A percentile compares a stretch with the other conserved stretches of the same genome.
phyloP scores from a whole-genome alignment of 2,329 filamentous ascomycete genomes.

The Metarhizium album region DNA sequence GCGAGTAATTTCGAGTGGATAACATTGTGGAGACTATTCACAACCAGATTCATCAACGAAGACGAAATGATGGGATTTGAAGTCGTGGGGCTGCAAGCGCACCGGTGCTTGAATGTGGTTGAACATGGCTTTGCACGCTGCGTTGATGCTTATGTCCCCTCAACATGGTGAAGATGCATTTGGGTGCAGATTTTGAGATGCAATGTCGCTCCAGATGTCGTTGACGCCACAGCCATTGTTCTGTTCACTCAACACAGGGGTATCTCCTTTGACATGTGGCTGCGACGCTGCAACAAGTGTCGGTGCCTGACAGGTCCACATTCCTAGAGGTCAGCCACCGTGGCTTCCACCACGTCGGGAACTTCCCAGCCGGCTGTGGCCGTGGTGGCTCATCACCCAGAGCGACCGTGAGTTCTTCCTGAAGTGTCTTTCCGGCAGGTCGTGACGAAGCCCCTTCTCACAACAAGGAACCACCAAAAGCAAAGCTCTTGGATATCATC shows the following conservation, averaged over 20 bases:
- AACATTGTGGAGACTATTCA: too few relatives aligned
- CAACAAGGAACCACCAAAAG: neutral
- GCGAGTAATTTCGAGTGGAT: too few relatives aligned
- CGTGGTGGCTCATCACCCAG: neutral
- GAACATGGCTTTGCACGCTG: neutral
- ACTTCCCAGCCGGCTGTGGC: neutral
- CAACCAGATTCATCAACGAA: too few relatives aligned
- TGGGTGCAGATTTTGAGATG: neutral
- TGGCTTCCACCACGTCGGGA: neutral
- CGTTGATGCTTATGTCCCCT: neutral
- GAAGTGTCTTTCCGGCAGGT: neutral
- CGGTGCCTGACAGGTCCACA: neutral
- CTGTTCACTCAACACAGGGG: neutral
- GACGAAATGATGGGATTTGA: too few relatives aligned
- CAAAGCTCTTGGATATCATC: constrained; percentile 2
- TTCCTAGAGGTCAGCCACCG: neutral
- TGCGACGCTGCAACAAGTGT: neutral
- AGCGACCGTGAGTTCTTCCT: neutral
- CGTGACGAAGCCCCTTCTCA: neutral
- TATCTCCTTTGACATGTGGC: neutral
- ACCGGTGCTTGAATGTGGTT: neutral
- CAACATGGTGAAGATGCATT: neutral
- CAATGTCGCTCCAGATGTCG: too few relatives aligned
- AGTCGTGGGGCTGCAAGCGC: neutral
- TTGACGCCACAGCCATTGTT: neutral